Conservation (phyloP, 2,329 filamentous ascomycete genomes). For the Curvularia eragrostidis region DNA sequence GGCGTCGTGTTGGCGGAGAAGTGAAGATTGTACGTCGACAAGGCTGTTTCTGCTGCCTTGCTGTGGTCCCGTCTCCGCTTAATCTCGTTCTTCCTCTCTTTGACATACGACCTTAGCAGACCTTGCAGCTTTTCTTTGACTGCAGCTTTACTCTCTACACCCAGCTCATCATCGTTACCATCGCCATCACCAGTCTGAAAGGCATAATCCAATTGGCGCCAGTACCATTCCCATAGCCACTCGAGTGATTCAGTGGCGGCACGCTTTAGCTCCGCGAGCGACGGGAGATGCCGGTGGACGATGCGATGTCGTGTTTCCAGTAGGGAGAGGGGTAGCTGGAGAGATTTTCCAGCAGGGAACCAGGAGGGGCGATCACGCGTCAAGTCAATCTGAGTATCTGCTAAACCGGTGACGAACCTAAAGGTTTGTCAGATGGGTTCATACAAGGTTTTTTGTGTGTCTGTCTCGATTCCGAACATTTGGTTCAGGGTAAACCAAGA, state of each 20-base stretch:
- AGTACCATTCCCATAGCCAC: slow-evolving; percentile 93
- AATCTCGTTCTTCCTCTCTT: slow-evolving; percentile 40
- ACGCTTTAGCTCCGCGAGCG: slow-evolving; percentile 72
- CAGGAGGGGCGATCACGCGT: slow-evolving; percentile 38
- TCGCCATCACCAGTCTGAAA: slow-evolving; percentile 18
- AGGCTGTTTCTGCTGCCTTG: slow-evolving; percentile 26
- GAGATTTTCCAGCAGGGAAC: slow-evolving; percentile 31
- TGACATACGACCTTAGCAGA: slow-evolving; percentile 46
- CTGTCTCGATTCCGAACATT: neutral
- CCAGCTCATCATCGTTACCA: slow-evolving; percentile 4
- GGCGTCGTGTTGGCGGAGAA: slow-evolving; percentile 14
- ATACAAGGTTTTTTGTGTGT: neutral
- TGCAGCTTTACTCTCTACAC: slow-evolving; percentile 12
- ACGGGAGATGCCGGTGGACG: slow-evolving; percentile 86
- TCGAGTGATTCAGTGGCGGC: slow-evolving; percentile 73
- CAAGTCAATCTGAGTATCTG: slow-evolving; percentile 65
- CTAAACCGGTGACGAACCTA: slow-evolving; percentile 80
- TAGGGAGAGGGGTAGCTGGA: slow-evolving; percentile 67
- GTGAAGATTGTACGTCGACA: slow-evolving; percentile 25
- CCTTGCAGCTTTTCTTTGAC: slow-evolving; percentile 34
- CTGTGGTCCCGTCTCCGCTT: slow-evolving; percentile 26
- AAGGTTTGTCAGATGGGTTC: slow-evolving; percentile 1
- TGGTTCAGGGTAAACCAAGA: neutral
- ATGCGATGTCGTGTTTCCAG: slow-evolving; percentile 90
- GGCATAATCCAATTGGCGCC: slow-evolving; percentile 61